Base-by-base conservation (phyloP, 805 yeast genomes). In the Lachancea meyersii region DNA sequence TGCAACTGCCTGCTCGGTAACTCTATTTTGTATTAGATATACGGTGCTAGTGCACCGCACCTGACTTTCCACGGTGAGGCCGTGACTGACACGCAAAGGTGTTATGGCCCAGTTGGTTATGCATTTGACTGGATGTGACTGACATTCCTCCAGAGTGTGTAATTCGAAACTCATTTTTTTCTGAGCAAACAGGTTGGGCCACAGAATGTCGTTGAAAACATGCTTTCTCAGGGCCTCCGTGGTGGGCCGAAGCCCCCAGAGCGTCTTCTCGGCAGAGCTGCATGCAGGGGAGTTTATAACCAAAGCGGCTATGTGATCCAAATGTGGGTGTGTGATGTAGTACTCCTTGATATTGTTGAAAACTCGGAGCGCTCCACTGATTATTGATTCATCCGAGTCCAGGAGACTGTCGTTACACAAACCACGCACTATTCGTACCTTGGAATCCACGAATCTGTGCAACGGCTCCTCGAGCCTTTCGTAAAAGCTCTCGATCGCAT, bases 251-350 rank as follows among this genome's bases (percentile, higher is more conserved):
- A 79, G 61, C 0, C 87, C 95, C 48, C 69, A 74, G 3, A 86
- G 57, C 3, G 54, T 52, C 53, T 75, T 80, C 1, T 63, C 57
- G 11, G 26, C n/a, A 13, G 31, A 20, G 9, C 19, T 21, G 3
- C 50, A 44, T 6, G 53, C 69, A 0, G 95, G 86, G 2, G 89
- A 76, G 55, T 87, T 87, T 40, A 88, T 63, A 0, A 81, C 76
- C 37, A 88, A 56, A 0, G 82, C 85, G 8, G 74, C 58, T 11
- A 86, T 69, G 58, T 88, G 97, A 60, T 88, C 97, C 40, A 88
- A 57, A 61, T 88, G 97, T 0, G 91, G 77, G 61, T 88, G 97
- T 1, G 96, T 77, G 21, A 88, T 72, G 37, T 81, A 65, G 48
- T 72, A 77, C 24, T 65, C 65, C 6, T 64, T 55, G 2, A 80